Evolutionary conservation across 2,329 filamentous ascomycete species (phyloP), one percentile per base, ranked within the genome.

Genomic region (Claviceps fusiformis): DNA sequence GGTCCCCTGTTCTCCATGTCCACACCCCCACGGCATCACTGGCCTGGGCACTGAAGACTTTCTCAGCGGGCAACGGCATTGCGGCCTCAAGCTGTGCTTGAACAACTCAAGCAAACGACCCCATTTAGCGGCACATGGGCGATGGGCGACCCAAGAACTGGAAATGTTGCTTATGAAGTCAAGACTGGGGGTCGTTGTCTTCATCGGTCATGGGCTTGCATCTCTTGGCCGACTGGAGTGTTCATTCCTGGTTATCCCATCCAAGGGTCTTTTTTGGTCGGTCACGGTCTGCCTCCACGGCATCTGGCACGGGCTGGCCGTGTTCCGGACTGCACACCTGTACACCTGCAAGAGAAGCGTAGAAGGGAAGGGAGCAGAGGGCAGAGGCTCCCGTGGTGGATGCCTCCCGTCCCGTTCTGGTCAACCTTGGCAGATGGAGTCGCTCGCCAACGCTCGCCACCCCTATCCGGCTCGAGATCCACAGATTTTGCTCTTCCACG

Each of bases 201-300:
- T 43, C 57, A 53, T 56, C 35, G 44, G 24, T 17, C 24, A 50
- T 50, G 39, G 47, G 53, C 46, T n/a, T 55, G 47, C 55, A 53
- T 48, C 3, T 24, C 27, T 24, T 41, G 51, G 17, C 4, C 29
- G 51, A 24, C 39, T 37, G 29, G 39, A 43, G 11, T 19, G 9
- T 46, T 46, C 51, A 6, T 15, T 37, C 24, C 9, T 33, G 29
- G 17, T 24, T 15, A 24, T 37, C 47, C 31, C n/a, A 1, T 15
- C 31, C 47, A n/a, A 24, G 31, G 29, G 13, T 29, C 13, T 29
- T 15, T 24, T 3, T 24, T 24, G 44, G 19, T 27, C 11, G 6
- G 13, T 46, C 44, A 6, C 6, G 47, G n/a, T 19, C 43, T 45
- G 15, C 8, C 35, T 39, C 11, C 31, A 35, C 31, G 47, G 47